A percentile compares a stretch with the other conserved stretches of the same genome.
Evolutionary conservation across 148 eudicot genomes (phyloP).

Genomic region (Heliamphora exappendiculata): DNA sequence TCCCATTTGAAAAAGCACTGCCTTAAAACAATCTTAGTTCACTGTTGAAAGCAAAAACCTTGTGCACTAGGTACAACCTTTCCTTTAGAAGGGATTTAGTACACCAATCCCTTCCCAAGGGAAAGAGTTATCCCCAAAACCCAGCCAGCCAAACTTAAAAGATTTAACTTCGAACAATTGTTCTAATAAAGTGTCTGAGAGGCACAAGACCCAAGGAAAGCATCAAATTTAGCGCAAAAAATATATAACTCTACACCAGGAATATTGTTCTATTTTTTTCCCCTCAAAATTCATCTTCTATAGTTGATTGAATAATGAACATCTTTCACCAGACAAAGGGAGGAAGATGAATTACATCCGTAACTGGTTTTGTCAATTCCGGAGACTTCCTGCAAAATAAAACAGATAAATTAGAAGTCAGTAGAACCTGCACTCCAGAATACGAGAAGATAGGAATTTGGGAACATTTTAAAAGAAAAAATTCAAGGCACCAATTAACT

Average conservation of each 20-base stretch:
- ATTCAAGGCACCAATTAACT: not conserved
- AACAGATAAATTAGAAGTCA: not conserved
- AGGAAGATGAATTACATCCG: constrained; percentile 17
- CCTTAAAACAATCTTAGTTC: too few species aligned
- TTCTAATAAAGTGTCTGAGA: not conserved
- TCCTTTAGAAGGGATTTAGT: too few species aligned
- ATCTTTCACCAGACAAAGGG: not conserved
- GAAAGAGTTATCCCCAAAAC: not conserved
- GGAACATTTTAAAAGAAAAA: not conserved
- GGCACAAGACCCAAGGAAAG: not conserved
- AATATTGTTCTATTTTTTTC: too few species aligned
- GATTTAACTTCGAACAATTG: not conserved
- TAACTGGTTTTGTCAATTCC: constrained; percentile 2
- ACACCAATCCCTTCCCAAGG: not conserved
- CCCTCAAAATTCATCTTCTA: not conserved
- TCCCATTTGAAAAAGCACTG: too few species aligned
- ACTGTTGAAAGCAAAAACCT: too few species aligned
- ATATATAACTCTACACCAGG: not conserved
- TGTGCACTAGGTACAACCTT: not conserved
- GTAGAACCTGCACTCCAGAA: not conserved
- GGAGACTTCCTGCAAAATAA: constrained; percentile 17
- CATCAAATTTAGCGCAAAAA: not conserved
- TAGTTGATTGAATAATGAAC: not conserved
- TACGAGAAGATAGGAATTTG: not conserved
- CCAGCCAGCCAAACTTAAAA: not conserved